These are phyloP conservation scores for Boeremia exigua DNA, from an alignment of 2,329 filamentous ascomycete genomes.

Conservation along the genomic window DNA sequence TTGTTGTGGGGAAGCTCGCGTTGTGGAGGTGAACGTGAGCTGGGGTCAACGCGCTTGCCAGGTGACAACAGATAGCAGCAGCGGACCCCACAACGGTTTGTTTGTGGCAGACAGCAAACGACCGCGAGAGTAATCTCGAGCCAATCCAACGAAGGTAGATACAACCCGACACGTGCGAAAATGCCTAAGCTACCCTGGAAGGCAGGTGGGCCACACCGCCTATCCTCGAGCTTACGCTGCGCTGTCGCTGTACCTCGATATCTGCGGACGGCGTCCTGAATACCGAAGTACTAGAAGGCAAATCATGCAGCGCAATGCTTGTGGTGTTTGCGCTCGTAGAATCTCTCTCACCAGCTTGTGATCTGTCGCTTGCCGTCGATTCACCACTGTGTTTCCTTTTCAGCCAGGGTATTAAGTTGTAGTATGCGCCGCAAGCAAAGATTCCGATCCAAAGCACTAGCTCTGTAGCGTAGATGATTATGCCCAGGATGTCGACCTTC, in stretches of 20 bases:
- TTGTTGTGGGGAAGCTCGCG: conserved; percentile 9
- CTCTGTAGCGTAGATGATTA: conserved; percentile 72
- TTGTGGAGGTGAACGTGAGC: conserved; percentile 8
- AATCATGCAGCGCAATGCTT: conserved; percentile 53
- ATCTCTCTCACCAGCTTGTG: not conserved
- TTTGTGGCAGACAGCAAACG: conserved; percentile 3
- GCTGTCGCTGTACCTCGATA: conserved; percentile 33
- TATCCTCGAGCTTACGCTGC: conserved; percentile 18
- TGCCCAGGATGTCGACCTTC: conserved; percentile 64
- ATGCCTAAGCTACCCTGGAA: conserved; percentile 14
- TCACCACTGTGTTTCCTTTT: conserved; percentile 39
- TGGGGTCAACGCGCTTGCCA: conserved; percentile 9
- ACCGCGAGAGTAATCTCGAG: not conserved
- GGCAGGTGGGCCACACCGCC: conserved; percentile 7
- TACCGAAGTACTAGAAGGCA: conserved; percentile 68
- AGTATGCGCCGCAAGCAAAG: conserved; percentile 69
- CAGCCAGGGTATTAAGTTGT: conserved; percentile 67
- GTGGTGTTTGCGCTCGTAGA: conserved; percentile 9
- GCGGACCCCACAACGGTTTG: not conserved
- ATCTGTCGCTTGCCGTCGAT: not conserved
- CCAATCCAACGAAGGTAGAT: not conserved
- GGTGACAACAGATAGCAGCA: not conserved
- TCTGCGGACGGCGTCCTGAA: conserved; percentile 63
- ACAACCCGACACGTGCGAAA: not conserved
- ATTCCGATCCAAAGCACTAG: conserved; percentile 71